Base-by-base conservation (phyloP, 2,329 filamentous ascomycete genomes). In the Aspergillus udagawae region DNA sequence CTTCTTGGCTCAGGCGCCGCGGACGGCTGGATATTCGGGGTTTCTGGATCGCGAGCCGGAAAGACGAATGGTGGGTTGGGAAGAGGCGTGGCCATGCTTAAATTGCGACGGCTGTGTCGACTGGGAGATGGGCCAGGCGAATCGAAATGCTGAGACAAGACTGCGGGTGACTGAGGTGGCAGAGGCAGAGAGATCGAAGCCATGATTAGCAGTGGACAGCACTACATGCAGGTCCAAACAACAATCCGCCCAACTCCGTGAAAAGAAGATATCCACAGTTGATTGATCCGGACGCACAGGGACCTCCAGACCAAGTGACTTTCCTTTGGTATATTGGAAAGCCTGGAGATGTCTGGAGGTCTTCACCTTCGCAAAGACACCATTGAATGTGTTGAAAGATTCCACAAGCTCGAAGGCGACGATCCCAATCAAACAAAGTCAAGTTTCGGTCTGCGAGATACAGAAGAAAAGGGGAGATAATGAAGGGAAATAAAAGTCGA, bases 11-110 rank as follows among this genome's bases (percentile, higher is more conserved):
- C 42, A 78, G 79, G 2, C 28, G 81, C 77, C 3, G 79, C 77
- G 1, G 80, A 79, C 21, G 77, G 75, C 42, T 58, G 56, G 9
- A 54, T 52, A 12, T 59, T 44, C 52, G 58, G 23, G 29, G 57
- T 55, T 6, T 82, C 76, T 1, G 80, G 70, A 7, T 80, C 73
- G 49, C 66, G 65, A 25, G 66, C 76, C 73, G 86, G 87, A 64
- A 89, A 89, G 56, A 85, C 80, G 65, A 89, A 89, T 5, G 81
- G 81, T 29, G 86, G 86, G 53, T 88, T 88, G 49, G 85, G 85
- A 48, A 72, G 61, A 14, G 71, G 71, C 44, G 66, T 50, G 47
- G 67, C 65, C 68, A 71, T 69, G 48, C 60, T 64, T 54, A 67
- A 42, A 47, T 65, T 63, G 52, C 67, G 67, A 60, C 67, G 66